phyloP scores from a whole-genome alignment of 1,284 basidiomycete species.

The Ganoderma resinaceum region DNA sequence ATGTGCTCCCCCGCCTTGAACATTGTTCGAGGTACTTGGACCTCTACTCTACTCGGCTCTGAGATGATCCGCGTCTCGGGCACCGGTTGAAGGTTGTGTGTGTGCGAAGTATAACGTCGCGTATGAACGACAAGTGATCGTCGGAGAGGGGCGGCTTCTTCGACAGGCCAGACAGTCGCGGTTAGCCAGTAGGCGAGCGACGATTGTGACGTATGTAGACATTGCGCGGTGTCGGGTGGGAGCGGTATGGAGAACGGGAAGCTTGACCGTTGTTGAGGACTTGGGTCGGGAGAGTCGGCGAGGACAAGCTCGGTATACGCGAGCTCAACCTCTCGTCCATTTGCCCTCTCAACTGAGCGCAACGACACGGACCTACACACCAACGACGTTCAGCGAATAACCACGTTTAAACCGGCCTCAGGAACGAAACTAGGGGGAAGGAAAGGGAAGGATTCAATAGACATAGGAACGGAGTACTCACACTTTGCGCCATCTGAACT shows the following conservation, averaged over 20 bases:
- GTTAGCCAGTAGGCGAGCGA: conserved; percentile 70
- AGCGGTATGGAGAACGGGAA: conserved; percentile 82
- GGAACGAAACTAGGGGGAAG: not conserved
- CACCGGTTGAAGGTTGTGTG: conserved; percentile 55
- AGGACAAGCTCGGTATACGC: conserved; percentile 59
- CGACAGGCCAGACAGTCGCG: conserved; percentile 64
- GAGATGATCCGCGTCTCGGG: conserved; percentile 65
- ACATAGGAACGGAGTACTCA: conserved; percentile 46
- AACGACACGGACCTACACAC: conserved; percentile 65
- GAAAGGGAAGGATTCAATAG: not conserved
- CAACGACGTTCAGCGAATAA: not conserved
- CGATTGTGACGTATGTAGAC: conserved; percentile 73
- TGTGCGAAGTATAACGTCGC: conserved; percentile 73
- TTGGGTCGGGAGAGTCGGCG: conserved; percentile 46
- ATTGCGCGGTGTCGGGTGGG: conserved; percentile 76
- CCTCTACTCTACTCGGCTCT: conserved; percentile 69
- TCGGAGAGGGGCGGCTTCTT: conserved; percentile 49
- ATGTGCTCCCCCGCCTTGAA: conserved; percentile 75
- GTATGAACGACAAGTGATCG: conserved; percentile 74
- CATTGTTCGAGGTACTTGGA: conserved; percentile 72
- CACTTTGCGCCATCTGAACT: conserved; percentile 69
- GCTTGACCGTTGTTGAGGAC: conserved; percentile 57
- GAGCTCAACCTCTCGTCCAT: conserved; percentile 70
- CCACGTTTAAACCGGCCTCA: not conserved
- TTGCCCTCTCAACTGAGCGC: conserved; percentile 69